Evolutionary conservation across 768 basidiomycete species (phyloP).

Genomic region (Sutorius australiensis): DNA sequence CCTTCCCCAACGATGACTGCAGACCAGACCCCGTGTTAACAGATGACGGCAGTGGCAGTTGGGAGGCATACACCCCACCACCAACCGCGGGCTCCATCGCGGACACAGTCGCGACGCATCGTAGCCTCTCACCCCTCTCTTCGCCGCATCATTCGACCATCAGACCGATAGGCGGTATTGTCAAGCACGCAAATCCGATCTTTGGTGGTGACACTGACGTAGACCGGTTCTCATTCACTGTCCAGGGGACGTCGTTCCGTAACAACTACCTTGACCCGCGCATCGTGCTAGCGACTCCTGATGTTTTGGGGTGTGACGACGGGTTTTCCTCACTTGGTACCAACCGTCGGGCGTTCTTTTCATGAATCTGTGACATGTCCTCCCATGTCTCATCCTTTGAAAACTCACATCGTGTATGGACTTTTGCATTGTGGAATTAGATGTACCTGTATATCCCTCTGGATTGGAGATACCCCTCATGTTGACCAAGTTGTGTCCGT

Average conservation of each 20-base stretch:
- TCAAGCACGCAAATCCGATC: constrained; percentile 34
- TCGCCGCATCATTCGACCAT: constrained; percentile 12
- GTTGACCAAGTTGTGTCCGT: background rate
- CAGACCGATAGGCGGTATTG: constrained; percentile 40
- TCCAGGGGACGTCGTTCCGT: constrained; percentile 26
- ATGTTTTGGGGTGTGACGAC: constrained; percentile 34
- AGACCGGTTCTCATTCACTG: constrained; percentile 50
- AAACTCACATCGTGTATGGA: constrained; percentile 11
- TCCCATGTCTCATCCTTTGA: background rate
- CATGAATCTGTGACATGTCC: constrained; percentile 12
- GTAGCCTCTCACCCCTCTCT: constrained; percentile 31
- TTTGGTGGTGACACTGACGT: constrained; percentile 47
- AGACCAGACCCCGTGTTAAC: constrained; percentile 50
- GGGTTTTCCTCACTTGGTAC: constrained; percentile 46
- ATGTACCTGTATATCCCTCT: constrained; percentile 20
- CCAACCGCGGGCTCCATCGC: constrained; percentile 51
- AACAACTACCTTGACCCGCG: constrained; percentile 29
- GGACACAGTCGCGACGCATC: constrained; percentile 42
- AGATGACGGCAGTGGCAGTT: constrained; percentile 48
- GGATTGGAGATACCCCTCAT: constrained; percentile 22
- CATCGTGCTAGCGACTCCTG: constrained; percentile 31
- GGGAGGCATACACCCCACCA: constrained; percentile 63
- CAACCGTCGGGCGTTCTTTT: constrained; percentile 35
- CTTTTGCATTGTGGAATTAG: constrained; percentile 11
- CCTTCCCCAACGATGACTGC: constrained; percentile 44